Evolutionary conservation across 2,329 filamentous ascomycete genomes (phyloP).

Genomic region (Pyrenochaeta sp.): DNA sequence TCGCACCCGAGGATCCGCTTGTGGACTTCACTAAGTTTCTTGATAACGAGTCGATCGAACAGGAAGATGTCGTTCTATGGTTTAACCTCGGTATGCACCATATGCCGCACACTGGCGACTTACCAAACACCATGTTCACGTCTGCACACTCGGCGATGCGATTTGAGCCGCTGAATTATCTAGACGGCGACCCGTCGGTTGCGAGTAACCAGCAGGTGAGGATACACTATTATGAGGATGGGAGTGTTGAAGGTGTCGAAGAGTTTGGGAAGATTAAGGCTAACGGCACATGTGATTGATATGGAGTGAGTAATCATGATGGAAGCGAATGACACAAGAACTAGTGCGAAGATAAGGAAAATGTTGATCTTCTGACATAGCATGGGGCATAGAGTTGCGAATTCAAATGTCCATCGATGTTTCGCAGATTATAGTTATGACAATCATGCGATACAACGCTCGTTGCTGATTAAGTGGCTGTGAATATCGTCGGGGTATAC

Average conservation of each 20-base stretch:
- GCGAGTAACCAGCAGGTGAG: constrained; percentile 54
- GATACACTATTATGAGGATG: constrained; percentile 44
- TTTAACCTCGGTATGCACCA: constrained; percentile 64
- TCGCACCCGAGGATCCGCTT: constrained; percentile 57
- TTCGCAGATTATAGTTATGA: too few relatives aligned
- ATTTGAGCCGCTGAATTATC: constrained; percentile 58
- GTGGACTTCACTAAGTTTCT: constrained; percentile 63
- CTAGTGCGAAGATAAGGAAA: background rate
- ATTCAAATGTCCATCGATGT: too few relatives aligned
- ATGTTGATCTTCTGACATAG: too few relatives aligned
- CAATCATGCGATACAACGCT: too few relatives aligned
- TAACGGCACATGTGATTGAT: background rate
- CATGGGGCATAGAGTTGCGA: too few relatives aligned
- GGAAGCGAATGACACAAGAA: too few relatives aligned
- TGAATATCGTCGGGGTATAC: too few relatives aligned
- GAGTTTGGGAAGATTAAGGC: constrained; percentile 17
- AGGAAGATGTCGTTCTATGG: constrained; percentile 53
- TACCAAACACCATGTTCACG: constrained; percentile 64
- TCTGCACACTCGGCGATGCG: constrained; percentile 56
- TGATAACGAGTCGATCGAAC: constrained; percentile 54
- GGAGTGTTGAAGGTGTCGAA: constrained; percentile 13
- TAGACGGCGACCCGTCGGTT: constrained; percentile 51
- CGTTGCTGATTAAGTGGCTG: too few relatives aligned
- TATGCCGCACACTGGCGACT: constrained; percentile 51
- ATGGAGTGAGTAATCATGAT: background rate